phyloP scores from a whole-genome alignment of 2,329 filamentous ascomycete species.

The Botrytis sinoallii region DNA sequence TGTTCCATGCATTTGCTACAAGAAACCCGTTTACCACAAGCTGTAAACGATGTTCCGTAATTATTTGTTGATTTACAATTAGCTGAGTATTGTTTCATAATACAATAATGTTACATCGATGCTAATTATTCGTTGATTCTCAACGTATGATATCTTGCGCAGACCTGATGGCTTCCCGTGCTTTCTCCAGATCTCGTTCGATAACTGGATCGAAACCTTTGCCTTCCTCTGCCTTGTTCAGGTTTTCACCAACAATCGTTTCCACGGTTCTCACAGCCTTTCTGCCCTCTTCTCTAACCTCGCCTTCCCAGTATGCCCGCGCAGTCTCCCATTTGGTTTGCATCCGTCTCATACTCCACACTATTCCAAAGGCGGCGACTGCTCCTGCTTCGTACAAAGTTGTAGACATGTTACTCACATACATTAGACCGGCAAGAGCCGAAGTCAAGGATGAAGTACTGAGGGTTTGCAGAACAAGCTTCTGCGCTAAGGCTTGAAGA shows the following conservation, averaged over 20 bases:
- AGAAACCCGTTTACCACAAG: neutral
- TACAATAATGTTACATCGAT: conserved; percentile 19
- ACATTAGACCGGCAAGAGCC: conserved; percentile 54
- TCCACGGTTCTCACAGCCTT: conserved; percentile 59
- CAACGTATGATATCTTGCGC: conserved; percentile 17
- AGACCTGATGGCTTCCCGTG: conserved; percentile 11
- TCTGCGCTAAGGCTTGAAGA: conserved; percentile 70
- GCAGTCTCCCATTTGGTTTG: conserved; percentile 62
- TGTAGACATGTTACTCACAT: conserved; percentile 53
- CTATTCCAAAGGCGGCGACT: conserved; percentile 58
- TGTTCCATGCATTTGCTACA: neutral
- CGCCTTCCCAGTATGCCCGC: conserved; percentile 60
- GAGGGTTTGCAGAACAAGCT: conserved; percentile 67
- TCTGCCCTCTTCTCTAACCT: conserved; percentile 64
- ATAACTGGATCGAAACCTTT: conserved; percentile 8
- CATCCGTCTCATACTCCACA: conserved; percentile 57
- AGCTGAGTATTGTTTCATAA: conserved; percentile 14
- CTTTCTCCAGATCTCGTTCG: conserved; percentile 12
- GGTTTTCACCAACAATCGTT: conserved; percentile 44
- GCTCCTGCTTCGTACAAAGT: conserved; percentile 60
- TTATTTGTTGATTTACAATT: conserved; percentile 2
- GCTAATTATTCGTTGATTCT: conserved; percentile 11
- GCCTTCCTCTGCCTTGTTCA: conserved; percentile 16
- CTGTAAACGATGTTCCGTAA: neutral
- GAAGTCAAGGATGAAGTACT: conserved; percentile 65